phyloP scores from a whole-genome alignment of 2,329 filamentous ascomycete species.

The Penicillium sp. region DNA sequence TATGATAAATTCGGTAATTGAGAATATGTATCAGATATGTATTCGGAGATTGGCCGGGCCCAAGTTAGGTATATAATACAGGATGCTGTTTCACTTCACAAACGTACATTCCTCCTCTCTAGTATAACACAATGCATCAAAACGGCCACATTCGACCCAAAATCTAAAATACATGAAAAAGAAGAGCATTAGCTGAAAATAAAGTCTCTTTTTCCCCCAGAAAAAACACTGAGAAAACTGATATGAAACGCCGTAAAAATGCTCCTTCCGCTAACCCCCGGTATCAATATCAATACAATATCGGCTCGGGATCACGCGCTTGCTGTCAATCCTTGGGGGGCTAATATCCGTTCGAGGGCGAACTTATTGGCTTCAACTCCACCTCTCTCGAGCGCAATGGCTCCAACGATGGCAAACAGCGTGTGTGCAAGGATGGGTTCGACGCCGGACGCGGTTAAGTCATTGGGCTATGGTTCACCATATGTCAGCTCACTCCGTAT shows the following conservation, averaged over 20 bases:
- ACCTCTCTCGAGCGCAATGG: constrained; percentile 82
- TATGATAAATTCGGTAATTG: neutral
- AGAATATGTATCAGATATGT: constrained; percentile 17
- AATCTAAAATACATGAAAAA: constrained; percentile 11
- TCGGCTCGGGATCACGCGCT: constrained; percentile 4
- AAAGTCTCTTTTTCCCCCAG: constrained; percentile 20
- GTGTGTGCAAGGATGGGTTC: constrained; percentile 71
- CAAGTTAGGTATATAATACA: constrained; percentile 11
- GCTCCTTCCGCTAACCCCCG: constrained; percentile 23
- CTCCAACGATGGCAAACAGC: constrained; percentile 81
- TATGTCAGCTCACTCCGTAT: neutral
- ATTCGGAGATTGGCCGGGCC: constrained; percentile 7
- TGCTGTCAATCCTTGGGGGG: constrained; percentile 40
- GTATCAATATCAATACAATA: neutral
- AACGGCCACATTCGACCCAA: constrained; percentile 9
- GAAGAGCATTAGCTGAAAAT: constrained; percentile 3
- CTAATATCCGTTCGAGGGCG: constrained; percentile 71
- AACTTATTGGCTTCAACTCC: constrained; percentile 71
- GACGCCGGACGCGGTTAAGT: constrained; percentile 68
- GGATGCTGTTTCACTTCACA: neutral
- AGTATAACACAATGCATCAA: neutral
- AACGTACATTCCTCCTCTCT: neutral
- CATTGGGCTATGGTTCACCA: constrained; percentile 51
- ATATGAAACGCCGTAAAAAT: constrained; percentile 29
- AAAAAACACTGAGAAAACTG: constrained; percentile 8